Base-by-base conservation (phyloP, 495 filamentous ascomycete genomes). In the Cladorrhinum samala region DNA sequence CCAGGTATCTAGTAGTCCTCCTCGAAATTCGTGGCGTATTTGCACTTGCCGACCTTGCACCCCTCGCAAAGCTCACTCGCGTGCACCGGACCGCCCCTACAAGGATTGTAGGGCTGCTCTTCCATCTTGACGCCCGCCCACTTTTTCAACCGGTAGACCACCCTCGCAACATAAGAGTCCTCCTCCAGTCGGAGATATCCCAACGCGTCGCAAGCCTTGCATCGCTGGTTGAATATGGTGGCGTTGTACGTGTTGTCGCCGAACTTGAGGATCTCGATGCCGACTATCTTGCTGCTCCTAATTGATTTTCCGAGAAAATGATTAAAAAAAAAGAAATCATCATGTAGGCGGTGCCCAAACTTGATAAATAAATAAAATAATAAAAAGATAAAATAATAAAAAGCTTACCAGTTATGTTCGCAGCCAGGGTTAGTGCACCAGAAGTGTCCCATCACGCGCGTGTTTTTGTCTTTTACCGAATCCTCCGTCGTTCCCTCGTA, bases 241-340 rank as follows among this genome's bases (percentile, higher is more conserved):
- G 64, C 66, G 41, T 67, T 56, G 43, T 69, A 69, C 19, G 64
- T 60, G 23, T 62, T 62, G 11, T 30, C 36, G 9, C 36, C 11
- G 38, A 51, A 69, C 19, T 55, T 27, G 20, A 53, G 50, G 51
- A 67, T 69, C 40, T 42, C 1, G 9, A 67, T 67, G 7, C 30
- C 27, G 41, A 69, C 62, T 40, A 43, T 57, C 59, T 53, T 61
- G 50, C 64, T 68, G 43, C 64, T 44, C 67, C 69, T n/a, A n/a
- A n/a, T n/a, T n/a, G n/a, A n/a, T n/a, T n/a, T n/a, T n/a, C n/a
- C n/a, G n/a, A n/a, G n/a, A n/a, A n/a, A n/a, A n/a, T n/a, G n/a
- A n/a, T n/a, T n/a, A n/a, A n/a, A n/a, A n/a, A n/a, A n/a, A n/a
- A n/a, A n/a, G n/a, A n/a, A n/a, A n/a, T n/a, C n/a, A n/a, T n/a